Percentiles rank a stretch among this genome's conserved stretches.
Evolutionary conservation across 495 filamentous ascomycete genomes (phyloP).

Genomic region (Penicillium ochrochloron): DNA sequence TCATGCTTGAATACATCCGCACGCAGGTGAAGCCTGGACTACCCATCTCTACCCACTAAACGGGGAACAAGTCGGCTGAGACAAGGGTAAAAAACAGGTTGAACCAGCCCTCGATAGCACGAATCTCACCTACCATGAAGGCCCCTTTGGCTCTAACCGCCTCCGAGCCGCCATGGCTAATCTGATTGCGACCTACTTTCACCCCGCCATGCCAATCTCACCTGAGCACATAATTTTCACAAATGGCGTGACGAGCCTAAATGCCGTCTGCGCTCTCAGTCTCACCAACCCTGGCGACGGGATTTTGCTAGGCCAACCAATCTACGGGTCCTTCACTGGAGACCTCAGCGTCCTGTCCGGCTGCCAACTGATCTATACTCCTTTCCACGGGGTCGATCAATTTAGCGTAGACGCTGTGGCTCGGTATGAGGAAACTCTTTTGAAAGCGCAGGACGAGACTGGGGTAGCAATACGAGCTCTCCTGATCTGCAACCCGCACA

Average conservation of each 20-base stretch:
- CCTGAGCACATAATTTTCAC: background rate
- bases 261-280: background rate
- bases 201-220: background rate
- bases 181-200: background rate
- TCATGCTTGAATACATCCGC: background rate
- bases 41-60: background rate
- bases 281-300: background rate
- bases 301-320: background rate
- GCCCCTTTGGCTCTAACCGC: background rate
- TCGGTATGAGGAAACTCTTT: background rate
- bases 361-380: conserved; percentile 3
- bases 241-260: conserved; percentile 1
- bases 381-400: conserved; percentile 1
- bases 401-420: background rate
- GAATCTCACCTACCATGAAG: conserved; percentile 1
- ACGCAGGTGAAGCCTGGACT: background rate
- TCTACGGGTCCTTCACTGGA: conserved; percentile 2
- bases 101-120: background rate
- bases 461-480: conserved; percentile 2
- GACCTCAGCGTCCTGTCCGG: background rate
- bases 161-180: conserved; percentile 1
- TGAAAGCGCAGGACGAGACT: background rate
- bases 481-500: conserved; percentile 3
- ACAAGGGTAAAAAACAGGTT: background rate
- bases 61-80: background rate